phyloP scores from a whole-genome alignment of 2,329 filamentous ascomycete species.

The Diaporthe ilicicola region DNA sequence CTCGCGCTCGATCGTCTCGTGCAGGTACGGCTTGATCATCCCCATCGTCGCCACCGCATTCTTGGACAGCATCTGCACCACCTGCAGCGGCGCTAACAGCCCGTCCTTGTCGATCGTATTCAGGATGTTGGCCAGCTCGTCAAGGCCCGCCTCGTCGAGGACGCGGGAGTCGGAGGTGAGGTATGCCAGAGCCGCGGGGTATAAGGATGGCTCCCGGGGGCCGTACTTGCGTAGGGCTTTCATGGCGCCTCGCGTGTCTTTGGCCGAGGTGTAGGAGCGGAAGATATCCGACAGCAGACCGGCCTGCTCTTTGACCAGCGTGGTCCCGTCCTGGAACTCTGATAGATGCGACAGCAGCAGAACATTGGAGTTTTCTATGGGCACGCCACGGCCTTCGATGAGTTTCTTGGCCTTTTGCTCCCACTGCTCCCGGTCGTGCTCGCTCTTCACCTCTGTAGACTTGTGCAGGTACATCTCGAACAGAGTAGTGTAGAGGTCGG shows the following conservation, averaged over 20 bases:
- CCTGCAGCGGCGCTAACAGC: slow-evolving; percentile 94
- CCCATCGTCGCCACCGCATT: slow-evolving; percentile 89
- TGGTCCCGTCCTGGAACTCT: slow-evolving; percentile 88
- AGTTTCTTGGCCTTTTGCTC: slow-evolving; percentile 89
- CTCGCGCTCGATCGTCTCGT: slow-evolving; percentile 88
- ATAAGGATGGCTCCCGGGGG: slow-evolving; percentile 87
- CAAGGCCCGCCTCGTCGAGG: slow-evolving; percentile 82
- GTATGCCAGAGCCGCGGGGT: slow-evolving; percentile 91
- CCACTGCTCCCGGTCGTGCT: slow-evolving; percentile 77
- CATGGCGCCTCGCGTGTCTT: slow-evolving; percentile 90
- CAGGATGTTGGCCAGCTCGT: slow-evolving; percentile 83
- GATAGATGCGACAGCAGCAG: slow-evolving; percentile 91
- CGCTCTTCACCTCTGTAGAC: slow-evolving; percentile 77
- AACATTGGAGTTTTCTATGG: slow-evolving; percentile 95
- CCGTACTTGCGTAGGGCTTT: slow-evolving; percentile 92
- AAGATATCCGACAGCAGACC: slow-evolving; percentile 95
- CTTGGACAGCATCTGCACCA: slow-evolving; percentile 86
- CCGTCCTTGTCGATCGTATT: slow-evolving; percentile 88
- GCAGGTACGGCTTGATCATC: slow-evolving; percentile 92
- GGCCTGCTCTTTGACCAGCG: slow-evolving; percentile 92
- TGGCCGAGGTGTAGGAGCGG: slow-evolving; percentile 90
- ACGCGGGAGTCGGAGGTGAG: slow-evolving; percentile 86
- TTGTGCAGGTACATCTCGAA: slow-evolving; percentile 99
- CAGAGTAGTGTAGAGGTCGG: slow-evolving; percentile 90
- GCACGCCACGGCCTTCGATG: slow-evolving; percentile 80